A percentile compares a stretch with the other conserved stretches of the same genome.
phyloP scores from a whole-genome alignment of 2,329 filamentous ascomycete species.

The Colletotrichum sp. region DNA sequence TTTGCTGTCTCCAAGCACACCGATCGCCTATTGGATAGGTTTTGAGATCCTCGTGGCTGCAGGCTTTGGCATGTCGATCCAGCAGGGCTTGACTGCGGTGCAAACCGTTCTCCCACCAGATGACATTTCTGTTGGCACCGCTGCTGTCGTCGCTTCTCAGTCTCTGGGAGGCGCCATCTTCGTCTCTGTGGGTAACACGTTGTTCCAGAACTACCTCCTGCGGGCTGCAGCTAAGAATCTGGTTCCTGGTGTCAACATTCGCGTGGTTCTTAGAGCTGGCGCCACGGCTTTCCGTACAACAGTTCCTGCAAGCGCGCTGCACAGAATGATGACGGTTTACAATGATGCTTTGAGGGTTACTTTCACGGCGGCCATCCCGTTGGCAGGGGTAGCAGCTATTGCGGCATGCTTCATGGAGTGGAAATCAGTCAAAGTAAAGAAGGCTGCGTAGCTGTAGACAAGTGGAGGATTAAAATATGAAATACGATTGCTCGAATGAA shows the following conservation, averaged over 20 bases:
- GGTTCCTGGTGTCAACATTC: slow-evolving; percentile 7
- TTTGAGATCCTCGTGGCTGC: slow-evolving; percentile 50
- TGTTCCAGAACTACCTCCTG: slow-evolving; percentile 40
- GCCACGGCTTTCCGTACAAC: slow-evolving; percentile 55
- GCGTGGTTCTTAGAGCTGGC: slow-evolving; percentile 38
- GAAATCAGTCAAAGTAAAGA: slow-evolving; percentile 1
- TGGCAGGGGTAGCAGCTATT: slow-evolving; percentile 7
- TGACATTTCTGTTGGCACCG: slow-evolving; percentile 30
- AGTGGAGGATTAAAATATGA: background rate
- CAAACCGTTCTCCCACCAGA: slow-evolving; percentile 32
- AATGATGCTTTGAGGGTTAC: slow-evolving; percentile 64
- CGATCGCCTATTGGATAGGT: slow-evolving; percentile 44
- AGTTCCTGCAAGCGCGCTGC: slow-evolving; percentile 51
- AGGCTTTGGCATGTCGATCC: slow-evolving; percentile 41
- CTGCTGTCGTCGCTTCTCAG: slow-evolving; percentile 36
- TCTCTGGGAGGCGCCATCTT: slow-evolving; percentile 48
- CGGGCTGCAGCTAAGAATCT: slow-evolving; percentile 27
- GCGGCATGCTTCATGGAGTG: slow-evolving; percentile 16
- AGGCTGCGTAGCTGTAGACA: background rate
- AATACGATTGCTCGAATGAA: background rate
- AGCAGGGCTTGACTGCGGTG: slow-evolving; percentile 49
- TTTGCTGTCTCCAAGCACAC: slow-evolving; percentile 34
- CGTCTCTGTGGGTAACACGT: slow-evolving; percentile 45
- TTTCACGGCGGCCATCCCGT: slow-evolving; percentile 37
- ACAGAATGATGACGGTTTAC: slow-evolving; percentile 61